Conservation (phyloP, 2,329 filamentous ascomycete species). For the Calonectria hongkongensis region DNA sequence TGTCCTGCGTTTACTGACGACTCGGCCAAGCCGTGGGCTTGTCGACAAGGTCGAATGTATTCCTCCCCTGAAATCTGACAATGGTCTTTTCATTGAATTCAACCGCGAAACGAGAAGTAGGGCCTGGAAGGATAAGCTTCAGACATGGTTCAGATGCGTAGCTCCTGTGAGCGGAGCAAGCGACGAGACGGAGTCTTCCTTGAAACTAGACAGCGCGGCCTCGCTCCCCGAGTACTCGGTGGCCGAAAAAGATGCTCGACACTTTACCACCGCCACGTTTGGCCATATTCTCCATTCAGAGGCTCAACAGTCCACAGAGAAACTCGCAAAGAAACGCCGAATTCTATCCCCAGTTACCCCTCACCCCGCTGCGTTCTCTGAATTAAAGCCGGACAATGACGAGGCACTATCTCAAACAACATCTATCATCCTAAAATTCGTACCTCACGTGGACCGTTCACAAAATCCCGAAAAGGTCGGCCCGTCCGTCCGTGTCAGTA, state of each 20-base stretch:
- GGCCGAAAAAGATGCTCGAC: slow-evolving; percentile 7
- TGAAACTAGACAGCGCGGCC: slow-evolving; percentile 30
- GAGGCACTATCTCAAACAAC: slow-evolving; percentile 51
- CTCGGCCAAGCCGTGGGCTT: slow-evolving; percentile 39
- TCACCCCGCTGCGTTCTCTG: slow-evolving; percentile 66
- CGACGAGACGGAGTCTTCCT: neutral
- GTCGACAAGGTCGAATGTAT: slow-evolving; percentile 49
- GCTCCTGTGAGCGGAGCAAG: slow-evolving; percentile 44
- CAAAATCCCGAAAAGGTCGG: neutral
- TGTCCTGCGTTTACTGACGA: slow-evolving; percentile 67
- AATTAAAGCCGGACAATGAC: slow-evolving; percentile 58
- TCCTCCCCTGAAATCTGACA: slow-evolving; percentile 28
- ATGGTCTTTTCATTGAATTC: slow-evolving; percentile 47
- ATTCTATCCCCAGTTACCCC: slow-evolving; percentile 68
- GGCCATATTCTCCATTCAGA: slow-evolving; percentile 68
- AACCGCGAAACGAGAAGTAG: slow-evolving; percentile 58
- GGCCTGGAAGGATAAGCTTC: slow-evolving; percentile 60
- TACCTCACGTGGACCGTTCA: slow-evolving; percentile 56
- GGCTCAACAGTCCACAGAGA: neutral
- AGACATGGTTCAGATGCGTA: slow-evolving; percentile 57
- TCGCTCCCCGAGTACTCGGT: slow-evolving; percentile 31
- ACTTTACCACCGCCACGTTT: slow-evolving; percentile 67
- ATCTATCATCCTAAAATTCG: slow-evolving; percentile 68
- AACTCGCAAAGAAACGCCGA: slow-evolving; percentile 51
- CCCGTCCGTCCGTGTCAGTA: slow-evolving; percentile 55